Conservation (phyloP, 352 stramenopile species). For the Pythium volutum region DNA sequence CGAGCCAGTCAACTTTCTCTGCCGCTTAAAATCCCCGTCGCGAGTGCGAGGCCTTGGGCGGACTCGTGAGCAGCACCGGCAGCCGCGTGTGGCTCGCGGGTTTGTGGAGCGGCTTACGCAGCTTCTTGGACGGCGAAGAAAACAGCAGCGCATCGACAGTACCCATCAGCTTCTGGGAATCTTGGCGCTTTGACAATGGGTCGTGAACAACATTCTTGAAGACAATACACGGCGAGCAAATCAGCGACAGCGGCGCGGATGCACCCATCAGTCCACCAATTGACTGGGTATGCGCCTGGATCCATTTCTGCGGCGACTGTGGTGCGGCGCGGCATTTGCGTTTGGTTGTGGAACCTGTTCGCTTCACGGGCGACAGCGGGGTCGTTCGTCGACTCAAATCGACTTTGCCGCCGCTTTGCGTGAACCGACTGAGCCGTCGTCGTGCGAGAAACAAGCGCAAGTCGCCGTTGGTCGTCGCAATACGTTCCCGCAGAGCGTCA, state of each 20-base stretch:
- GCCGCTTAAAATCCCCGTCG: too few relatives aligned
- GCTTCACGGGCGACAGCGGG: slow-evolving; percentile 9
- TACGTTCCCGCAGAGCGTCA: slow-evolving; percentile 31
- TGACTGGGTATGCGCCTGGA: slow-evolving; percentile 23
- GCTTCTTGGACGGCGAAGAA: slow-evolving; percentile 4
- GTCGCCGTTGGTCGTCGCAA: slow-evolving; percentile 29
- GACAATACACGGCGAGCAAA: slow-evolving; percentile 21
- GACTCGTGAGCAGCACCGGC: not conserved
- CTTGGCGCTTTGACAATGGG: not conserved
- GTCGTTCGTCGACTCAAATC: not conserved
- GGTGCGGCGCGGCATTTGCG: slow-evolving; percentile 19
- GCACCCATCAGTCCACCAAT: too few relatives aligned
- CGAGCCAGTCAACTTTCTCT: too few relatives aligned
- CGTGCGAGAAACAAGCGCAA: slow-evolving; percentile 47
- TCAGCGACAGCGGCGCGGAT: not conserved
- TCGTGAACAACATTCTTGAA: not conserved
- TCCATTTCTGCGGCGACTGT: slow-evolving; percentile 53
- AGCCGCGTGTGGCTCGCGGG: not conserved
- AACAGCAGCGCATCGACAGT: not conserved
- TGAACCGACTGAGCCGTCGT: slow-evolving; percentile 29
- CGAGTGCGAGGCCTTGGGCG: not conserved
- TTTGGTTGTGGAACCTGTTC: slow-evolving; percentile 7
- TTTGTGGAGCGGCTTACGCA: slow-evolving; percentile 18
- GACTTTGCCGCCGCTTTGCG: not conserved
- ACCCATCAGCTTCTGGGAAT: not conserved